A percentile compares a stretch with the other conserved stretches of the same genome.
Conservation (phyloP, 805 yeast genomes). For the Candida sanyiensis region DNA sequence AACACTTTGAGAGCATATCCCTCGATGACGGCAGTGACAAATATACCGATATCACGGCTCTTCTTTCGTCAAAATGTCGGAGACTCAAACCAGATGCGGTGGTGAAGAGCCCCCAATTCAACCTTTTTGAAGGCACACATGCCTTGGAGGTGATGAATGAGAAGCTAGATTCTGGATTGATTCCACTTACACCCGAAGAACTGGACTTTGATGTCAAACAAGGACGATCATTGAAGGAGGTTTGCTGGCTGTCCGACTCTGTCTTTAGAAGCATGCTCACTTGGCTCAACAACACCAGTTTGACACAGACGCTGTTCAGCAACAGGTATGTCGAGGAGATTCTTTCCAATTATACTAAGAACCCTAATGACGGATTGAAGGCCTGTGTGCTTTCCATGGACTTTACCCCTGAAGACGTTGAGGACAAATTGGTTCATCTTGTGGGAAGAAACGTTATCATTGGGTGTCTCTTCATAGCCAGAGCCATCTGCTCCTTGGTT, state of each 20-base stretch:
- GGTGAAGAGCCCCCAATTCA: constrained; percentile 52
- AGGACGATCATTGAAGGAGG: constrained; percentile 34
- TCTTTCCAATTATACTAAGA: constrained; percentile 35
- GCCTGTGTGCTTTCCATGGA: constrained; percentile 8
- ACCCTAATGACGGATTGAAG: constrained; percentile 14
- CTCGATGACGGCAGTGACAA: not conserved
- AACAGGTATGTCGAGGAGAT: constrained; percentile 65
- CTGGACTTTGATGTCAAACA: constrained; percentile 38
- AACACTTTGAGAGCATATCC: not conserved
- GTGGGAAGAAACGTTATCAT: constrained; percentile 46
- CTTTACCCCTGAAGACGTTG: constrained; percentile 4
- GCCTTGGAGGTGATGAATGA: constrained; percentile 75
- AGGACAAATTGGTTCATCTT: constrained; percentile 35
- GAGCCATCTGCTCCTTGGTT: constrained; percentile 41
- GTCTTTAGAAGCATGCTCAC: constrained; percentile 50
- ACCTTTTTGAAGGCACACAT: constrained; percentile 76
- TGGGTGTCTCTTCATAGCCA: constrained; percentile 51
- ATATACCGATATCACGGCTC: constrained; percentile 46
- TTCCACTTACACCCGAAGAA: constrained; percentile 42
- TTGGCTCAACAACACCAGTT: constrained; percentile 73
- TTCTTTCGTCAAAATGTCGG: constrained; percentile 37
- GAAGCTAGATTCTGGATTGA: constrained; percentile 71
- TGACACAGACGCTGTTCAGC: constrained; percentile 73
- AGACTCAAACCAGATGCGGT: constrained; percentile 47
- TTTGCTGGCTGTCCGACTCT: constrained; percentile 47